Evolutionary conservation across 2,329 filamentous ascomycete species (phyloP), one percentile per base, ranked within the genome.

Genomic region (Penicillium sp.): DNA sequence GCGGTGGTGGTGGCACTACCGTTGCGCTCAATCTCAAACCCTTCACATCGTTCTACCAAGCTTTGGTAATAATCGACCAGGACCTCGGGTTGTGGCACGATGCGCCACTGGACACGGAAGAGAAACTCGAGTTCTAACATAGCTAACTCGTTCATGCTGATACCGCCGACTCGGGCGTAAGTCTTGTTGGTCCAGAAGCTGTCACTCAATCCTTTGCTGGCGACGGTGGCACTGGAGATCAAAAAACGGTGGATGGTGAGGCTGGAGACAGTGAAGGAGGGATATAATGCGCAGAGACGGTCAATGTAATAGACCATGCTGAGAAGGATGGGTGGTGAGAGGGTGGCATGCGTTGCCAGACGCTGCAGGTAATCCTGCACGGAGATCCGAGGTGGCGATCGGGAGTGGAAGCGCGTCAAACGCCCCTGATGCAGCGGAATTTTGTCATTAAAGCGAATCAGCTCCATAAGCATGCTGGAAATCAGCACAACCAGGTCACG

Each of bases 251-350:
- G 95, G 3, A 99, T 93, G 0, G 95, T 99, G 21, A 99, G 82
- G 47, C 91, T 96, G 72, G 93, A 96, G 66, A 99, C 96, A 27
- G 93, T 97, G 74, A 99, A 99, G 47, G 93, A 90, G 3, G 91
- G 90, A 72, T 97, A 99, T 57, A 96, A 81, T 11, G 90, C 88
- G 75, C 93, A 99, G 22, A 99, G 83, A 31, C 92, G 88, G 77
- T 99, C 95, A 68, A 99, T 98, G 70, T 98, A 99, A 72, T 96
- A 99, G 56, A 99, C 95, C 91, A 99, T 98, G 66, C 93, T 95
- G 35, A 99, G 85, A n/a, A 99, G 82, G 50, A 99, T 89, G 0
- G 95, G 93, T 13, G 95, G 93, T 7, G 91, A 92, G 3, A 99
- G 82, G 0, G 93, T 97, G 26, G 95, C 95, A 73, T 99, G 95